phyloP scores from a whole-genome alignment of 257 asterid species.

The Apocynum venetum region DNA sequence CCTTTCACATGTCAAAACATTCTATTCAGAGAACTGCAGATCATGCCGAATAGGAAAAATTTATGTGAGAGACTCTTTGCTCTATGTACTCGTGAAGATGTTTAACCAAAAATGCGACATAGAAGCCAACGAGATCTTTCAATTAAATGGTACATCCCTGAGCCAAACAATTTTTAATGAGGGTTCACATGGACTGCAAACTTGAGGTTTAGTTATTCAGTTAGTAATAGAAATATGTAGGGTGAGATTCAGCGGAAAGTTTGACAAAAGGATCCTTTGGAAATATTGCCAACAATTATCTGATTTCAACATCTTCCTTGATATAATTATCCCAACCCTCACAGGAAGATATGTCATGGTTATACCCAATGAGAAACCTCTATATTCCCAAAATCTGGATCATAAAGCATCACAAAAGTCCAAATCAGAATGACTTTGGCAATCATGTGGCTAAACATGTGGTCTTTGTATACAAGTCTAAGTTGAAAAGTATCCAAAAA shows the following conservation, averaged over 20 bases:
- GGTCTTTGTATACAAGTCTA: background rate
- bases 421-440: background rate
- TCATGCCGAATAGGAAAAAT: background rate
- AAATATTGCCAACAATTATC: background rate
- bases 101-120: background rate
- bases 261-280: background rate
- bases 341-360: background rate
- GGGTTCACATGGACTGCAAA: background rate
- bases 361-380: background rate
- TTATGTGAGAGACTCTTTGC: background rate
- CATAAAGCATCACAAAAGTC: background rate
- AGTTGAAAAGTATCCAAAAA: background rate
- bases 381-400: background rate
- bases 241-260: background rate
- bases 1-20: background rate
- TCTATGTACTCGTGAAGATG: background rate
- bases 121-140: background rate
- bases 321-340: background rate
- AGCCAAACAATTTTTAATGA: background rate
- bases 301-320: background rate
- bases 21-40: background rate
- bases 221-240: background rate
- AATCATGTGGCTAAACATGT: background rate
- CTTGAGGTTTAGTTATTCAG: background rate
- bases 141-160: background rate